Base-by-base conservation (phyloP, 2,329 filamentous ascomycete species). In the Fusarium falciforme region DNA sequence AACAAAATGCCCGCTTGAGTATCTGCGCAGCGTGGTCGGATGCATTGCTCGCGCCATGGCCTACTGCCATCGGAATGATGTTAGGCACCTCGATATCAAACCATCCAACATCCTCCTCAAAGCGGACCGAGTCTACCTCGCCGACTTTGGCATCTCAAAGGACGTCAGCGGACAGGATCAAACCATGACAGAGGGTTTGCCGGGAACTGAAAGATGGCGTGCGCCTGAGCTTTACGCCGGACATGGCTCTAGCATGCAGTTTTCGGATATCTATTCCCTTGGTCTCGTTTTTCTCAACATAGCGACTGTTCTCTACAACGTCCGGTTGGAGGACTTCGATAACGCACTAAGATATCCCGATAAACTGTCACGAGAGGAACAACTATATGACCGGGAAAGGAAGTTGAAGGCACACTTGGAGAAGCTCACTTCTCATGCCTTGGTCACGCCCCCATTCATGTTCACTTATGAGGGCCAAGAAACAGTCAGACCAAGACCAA, bases 111-210 rank as follows among this genome's bases (percentile, higher is more conserved):
- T 87, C 60, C 80, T 87, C 3, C 79, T 87, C 9, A 84, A 82
- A 64, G 81, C 85, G 2, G 83, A 83, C 7, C 80, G 84, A 10
- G 85, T 87, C 10, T 87, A 87, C 66, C 79, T 87, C 16, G 84
- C 85, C 25, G 86, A 87, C 73, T 87, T 87, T 78, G 86, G 85
- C 38, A 86, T 87, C 27, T 85, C 86, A 14, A 80, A 82, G 61
- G 85, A 87, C 58, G 84, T 87, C 16, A 83, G 82, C 58, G 83
- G 83, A 47, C 81, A 82, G 27, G 85, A 87, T 11, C 81, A 85
- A 58, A 87, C 84, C 8, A 85, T 83, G 63, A 87, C 85, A 0
- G 81, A 83, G 33, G 83, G 83, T 0, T 65, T 79, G 11, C 82
- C 83, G 5, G 84, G 84, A 1, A 86, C 86, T 0, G 81, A 81